Conservation (phyloP, 2,329 filamentous ascomycete genomes). For the Orbilia oligospora region DNA sequence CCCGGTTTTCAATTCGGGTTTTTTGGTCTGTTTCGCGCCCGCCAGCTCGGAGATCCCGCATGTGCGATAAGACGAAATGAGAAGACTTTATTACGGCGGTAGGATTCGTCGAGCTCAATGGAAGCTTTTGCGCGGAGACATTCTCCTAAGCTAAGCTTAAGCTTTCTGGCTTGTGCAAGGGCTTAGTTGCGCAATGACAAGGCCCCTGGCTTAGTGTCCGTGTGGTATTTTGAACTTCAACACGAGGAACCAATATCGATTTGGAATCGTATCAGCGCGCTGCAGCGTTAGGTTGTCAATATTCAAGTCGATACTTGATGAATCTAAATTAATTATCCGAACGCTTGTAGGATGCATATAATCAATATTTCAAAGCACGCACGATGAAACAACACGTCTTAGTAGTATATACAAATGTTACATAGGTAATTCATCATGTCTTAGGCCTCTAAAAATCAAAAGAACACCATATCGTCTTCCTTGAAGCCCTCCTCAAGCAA, state of each 20-base stretch:
- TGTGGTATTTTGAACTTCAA: neutral
- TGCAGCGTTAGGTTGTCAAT: too few relatives aligned
- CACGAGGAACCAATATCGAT: neutral
- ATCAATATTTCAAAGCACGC: too few relatives aligned
- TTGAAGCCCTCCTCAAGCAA: constrained; percentile 77
- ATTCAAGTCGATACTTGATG: too few relatives aligned
- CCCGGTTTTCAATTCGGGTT: neutral
- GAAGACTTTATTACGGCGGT: constrained; percentile 17
- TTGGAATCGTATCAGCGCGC: too few relatives aligned
- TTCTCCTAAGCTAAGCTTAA: constrained; percentile 40
- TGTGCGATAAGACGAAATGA: constrained; percentile 43
- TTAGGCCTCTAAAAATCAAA: constrained; percentile 69
- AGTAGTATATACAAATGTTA: too few relatives aligned
- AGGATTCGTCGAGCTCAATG: constrained; percentile 1
- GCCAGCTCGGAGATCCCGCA: constrained; percentile 12
- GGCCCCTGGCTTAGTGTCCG: neutral
- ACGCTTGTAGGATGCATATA: too few relatives aligned
- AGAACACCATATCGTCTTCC: constrained; percentile 81
- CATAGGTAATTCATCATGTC: too few relatives aligned
- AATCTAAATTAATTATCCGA: too few relatives aligned
- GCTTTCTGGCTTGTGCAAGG: neutral
- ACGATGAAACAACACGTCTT: too few relatives aligned
- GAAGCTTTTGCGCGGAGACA: constrained; percentile 44
- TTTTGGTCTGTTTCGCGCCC: constrained; percentile 23
- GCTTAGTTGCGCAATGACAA: neutral